Evolutionary conservation across 768 basidiomycete species (phyloP).

Genomic region (Calvatia gigantea): DNA sequence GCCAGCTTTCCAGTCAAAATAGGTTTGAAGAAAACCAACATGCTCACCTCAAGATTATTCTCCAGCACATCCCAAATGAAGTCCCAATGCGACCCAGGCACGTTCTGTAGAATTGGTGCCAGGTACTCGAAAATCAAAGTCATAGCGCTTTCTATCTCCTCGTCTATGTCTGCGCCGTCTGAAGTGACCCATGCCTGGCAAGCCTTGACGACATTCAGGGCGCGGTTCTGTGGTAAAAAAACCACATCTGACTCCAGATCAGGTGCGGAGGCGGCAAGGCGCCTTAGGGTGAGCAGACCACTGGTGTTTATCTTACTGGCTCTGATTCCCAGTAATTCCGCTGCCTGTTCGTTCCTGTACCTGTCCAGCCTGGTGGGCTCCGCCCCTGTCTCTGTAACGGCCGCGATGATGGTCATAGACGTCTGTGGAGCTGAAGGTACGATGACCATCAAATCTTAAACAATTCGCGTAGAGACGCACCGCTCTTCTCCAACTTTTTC

Average conservation of each 20-base stretch:
- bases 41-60: constrained; percentile 77
- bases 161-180: constrained; percentile 72
- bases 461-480: constrained; percentile 38
- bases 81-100: constrained; percentile 90
- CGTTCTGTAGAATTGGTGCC: constrained; percentile 83
- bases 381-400: constrained; percentile 56
- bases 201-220: constrained; percentile 83
- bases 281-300: constrained; percentile 66
- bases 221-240: constrained; percentile 82
- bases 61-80: constrained; percentile 88
- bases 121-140: constrained; percentile 70
- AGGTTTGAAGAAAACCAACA: not conserved
- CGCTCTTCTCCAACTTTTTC: constrained; percentile 55
- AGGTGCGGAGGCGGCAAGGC: constrained; percentile 72
- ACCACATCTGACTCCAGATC: constrained; percentile 72
- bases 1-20: not conserved
- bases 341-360: constrained; percentile 88
- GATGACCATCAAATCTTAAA: not conserved
- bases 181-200: constrained; percentile 75
- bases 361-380: constrained; percentile 74
- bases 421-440: constrained; percentile 59
- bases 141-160: constrained; percentile 77
- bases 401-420: constrained; percentile 60
- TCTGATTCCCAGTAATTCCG: constrained; percentile 67
- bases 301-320: constrained; percentile 58